These are phyloP conservation scores for Mallotus nudiflorus DNA, from an alignment of 345 rosid genomes.

Conservation along the genomic window DNA sequence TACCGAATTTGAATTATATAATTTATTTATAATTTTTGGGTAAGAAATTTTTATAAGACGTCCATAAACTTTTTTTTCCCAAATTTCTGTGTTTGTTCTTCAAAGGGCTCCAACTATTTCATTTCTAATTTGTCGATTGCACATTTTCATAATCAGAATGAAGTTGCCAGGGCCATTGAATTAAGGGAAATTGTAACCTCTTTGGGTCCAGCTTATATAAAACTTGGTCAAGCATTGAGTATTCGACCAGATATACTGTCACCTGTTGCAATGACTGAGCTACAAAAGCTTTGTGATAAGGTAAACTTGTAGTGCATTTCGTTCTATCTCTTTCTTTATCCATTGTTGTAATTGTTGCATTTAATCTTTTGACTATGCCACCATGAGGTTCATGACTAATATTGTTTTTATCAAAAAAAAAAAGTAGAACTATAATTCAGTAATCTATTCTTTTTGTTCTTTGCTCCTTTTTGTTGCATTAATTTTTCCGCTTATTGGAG, in stretches of 20 bases:
- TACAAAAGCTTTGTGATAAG: conserved; percentile 99
- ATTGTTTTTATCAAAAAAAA: not conserved
- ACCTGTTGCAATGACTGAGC: conserved; percentile 88
- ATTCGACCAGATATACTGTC: conserved; percentile 96
- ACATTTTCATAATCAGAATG: conserved; percentile 57
- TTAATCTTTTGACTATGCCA: not conserved
- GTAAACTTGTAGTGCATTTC: conserved; percentile 34
- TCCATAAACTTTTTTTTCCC: not conserved
- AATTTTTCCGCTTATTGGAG: not conserved
- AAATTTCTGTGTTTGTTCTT: not conserved
- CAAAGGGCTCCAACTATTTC: not conserved
- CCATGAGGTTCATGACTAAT: no score
- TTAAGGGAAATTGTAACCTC: conserved; percentile 95
- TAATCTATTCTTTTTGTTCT: not conserved
- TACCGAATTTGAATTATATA: not conserved
- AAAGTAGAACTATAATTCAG: not conserved
- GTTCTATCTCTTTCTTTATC: not conserved
- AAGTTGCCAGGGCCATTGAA: conserved; percentile 95
- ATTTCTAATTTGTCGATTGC: conserved; percentile 10
- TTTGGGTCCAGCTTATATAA: conserved; percentile 96
- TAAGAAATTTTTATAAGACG: not conserved
- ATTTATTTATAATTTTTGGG: not conserved
- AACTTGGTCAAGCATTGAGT: conserved; percentile 98
- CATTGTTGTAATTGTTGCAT: not conserved
- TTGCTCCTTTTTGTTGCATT: not conserved